Evolutionary conservation across 2,329 filamentous ascomycete species (phyloP), one percentile per base, ranked within the genome.

Genomic region (Colletotrichum plurivorum): DNA sequence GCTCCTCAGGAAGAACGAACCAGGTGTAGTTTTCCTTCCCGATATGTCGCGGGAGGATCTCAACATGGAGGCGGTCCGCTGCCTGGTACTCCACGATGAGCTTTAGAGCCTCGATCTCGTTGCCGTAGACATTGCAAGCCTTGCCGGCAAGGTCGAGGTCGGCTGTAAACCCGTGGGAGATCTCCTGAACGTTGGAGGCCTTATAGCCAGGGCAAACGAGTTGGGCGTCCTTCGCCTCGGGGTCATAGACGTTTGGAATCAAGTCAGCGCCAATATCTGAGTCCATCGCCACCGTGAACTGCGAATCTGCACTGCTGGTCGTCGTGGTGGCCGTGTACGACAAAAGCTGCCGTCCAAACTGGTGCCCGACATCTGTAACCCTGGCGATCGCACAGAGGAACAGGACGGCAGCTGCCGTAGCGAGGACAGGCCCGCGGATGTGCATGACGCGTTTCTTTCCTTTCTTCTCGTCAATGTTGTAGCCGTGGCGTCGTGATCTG

Each of bases 61-160:
- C 89, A 57, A 96, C 83, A 63, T 91, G 90, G 48, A 96, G 78
- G 1, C 93, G 86, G 73, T 93, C 88, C 16, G 81, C 79, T 5
- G 88, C 85, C 76, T 93, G 89, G 72, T 91, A 92, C 74, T 91
- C 88, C 13, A 96, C 90, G 3, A 88, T 86, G 39, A 97, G 81
- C 43, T 85, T 86, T 56, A 97, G 82, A 5, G 86, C 82, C 25
- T 90, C 84, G 31, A 97, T 82, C 76, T 97, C 94, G 8, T 86
- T 91, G 0, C 94, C 94, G 72, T 95, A 97, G 22, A 89, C 87
- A 78, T 95, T 92, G 82, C 94, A 96, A 6, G 91, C 84, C 10
- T 83, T 75, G 0, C 93, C 93, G 8, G 92, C 92, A 12, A 97
- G 85, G 3, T 80, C 85, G 55, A 97, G 83, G 71, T 92, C 86